phyloP scores from a whole-genome alignment of 2,329 filamentous ascomycete species.

The Hypoxylon sp. region DNA sequence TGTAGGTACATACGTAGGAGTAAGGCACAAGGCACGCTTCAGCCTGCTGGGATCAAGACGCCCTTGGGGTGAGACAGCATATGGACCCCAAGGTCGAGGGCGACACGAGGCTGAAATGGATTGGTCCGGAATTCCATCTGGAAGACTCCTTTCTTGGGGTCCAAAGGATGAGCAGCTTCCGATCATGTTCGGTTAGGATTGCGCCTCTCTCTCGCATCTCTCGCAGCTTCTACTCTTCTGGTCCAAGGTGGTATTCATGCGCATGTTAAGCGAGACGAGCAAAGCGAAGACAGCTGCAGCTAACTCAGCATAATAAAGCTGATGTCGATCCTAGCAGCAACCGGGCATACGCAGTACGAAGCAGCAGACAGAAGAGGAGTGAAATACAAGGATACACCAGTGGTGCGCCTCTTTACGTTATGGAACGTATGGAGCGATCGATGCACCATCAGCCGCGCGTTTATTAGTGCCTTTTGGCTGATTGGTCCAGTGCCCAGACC shows the following conservation, averaged over 20 bases:
- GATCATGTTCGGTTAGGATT: slow-evolving; percentile 18
- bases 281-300: neutral
- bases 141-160: slow-evolving; percentile 34
- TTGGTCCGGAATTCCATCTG: slow-evolving; percentile 28
- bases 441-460: slow-evolving; percentile 33
- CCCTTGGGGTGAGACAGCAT: slow-evolving; percentile 29
- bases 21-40: slow-evolving; percentile 12
- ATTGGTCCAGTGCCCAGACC: slow-evolving; percentile 10
- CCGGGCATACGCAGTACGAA: too few relatives aligned
- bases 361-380: neutral
- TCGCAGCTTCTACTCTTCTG: slow-evolving; percentile 2
- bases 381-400: neutral
- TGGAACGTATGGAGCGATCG: slow-evolving; percentile 6
- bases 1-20: neutral
- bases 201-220: neutral
- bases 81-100: slow-evolving; percentile 38
- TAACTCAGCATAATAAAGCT: neutral
- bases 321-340: slow-evolving; percentile 1
- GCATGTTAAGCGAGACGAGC: neutral
- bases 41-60: slow-evolving; percentile 25
- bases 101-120: slow-evolving; percentile 33
- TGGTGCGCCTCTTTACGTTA: too few relatives aligned
- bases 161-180: slow-evolving; percentile 35
- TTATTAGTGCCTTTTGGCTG: slow-evolving; percentile 26
- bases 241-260: slow-evolving; percentile 18